phyloP scores from a whole-genome alignment of 1,284 basidiomycete genomes.

The Cerrena zonata region DNA sequence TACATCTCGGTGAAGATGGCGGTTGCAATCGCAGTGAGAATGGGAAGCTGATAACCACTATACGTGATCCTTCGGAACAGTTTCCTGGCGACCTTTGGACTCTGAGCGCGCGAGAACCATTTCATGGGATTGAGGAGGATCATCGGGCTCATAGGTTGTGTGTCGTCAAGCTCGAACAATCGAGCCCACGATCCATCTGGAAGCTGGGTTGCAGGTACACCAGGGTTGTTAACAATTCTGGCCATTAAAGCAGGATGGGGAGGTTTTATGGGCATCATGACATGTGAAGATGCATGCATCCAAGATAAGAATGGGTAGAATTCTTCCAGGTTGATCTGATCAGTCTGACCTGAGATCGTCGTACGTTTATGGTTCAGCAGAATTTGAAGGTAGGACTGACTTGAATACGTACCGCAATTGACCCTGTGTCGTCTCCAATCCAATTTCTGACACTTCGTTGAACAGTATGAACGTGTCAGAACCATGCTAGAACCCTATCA shows the following conservation, averaged over 20 bases:
- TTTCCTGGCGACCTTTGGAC: not conserved
- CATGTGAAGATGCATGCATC: not conserved
- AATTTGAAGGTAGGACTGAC: too few relatives aligned
- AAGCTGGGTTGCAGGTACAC: not conserved
- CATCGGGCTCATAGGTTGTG: not conserved
- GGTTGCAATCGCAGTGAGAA: constrained; percentile 3
- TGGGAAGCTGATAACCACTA: constrained; percentile 1
- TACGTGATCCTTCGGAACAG: constrained; percentile 1
- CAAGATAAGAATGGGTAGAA: constrained; percentile 8
- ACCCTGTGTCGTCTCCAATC: too few relatives aligned
- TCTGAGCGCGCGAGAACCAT: not conserved
- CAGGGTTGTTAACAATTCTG: constrained; percentile 3
- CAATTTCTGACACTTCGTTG: too few relatives aligned
- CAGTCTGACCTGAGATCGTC: constrained; percentile 8
- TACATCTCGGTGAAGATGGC: constrained; percentile 6
- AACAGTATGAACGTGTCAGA: too few relatives aligned
- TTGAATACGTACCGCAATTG: too few relatives aligned
- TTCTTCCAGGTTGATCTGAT: constrained; percentile 1
- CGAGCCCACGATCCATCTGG: not conserved
- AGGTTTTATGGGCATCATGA: not conserved
- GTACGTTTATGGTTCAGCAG: too few relatives aligned
- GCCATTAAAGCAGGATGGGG: constrained; percentile 1
- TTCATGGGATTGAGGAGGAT: not conserved
- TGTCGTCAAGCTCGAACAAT: constrained; percentile 3
- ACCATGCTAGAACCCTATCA: too few relatives aligned